Percentiles rank a stretch among this genome's conserved stretches.
phyloP scores from a whole-genome alignment of 371 early-diverging fungal species.

The Apophysomyces variabilis region DNA sequence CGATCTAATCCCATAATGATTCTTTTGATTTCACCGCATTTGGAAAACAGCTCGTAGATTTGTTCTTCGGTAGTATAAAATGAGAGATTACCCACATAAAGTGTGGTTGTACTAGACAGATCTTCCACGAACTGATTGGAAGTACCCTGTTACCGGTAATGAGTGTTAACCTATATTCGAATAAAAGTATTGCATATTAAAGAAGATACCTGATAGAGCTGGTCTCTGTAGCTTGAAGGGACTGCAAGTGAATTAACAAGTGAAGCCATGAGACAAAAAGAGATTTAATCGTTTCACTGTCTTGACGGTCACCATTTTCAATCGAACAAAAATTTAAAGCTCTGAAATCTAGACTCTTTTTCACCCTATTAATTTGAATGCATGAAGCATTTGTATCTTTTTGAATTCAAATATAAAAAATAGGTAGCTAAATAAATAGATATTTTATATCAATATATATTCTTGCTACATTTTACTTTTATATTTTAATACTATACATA shows the following conservation, averaged over 20 bases:
- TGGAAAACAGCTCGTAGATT: constrained; percentile 94
- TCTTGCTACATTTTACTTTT: no score
- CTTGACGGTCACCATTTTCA: no score
- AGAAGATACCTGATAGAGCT: constrained; percentile 69
- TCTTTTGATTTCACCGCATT: constrained; percentile 95
- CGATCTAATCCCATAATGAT: constrained; percentile 99
- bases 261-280: constrained; percentile 49
- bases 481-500: no score
- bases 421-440: no score
- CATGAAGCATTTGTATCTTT: no score
- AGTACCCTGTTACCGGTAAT: constrained; percentile 58
- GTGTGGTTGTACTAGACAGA: constrained; percentile 76
- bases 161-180: neutral
- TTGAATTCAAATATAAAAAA: no score
- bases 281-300: no score
- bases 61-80: constrained; percentile 99
- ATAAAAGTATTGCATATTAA: neutral
- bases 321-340: no score
- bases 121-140: constrained; percentile 71
- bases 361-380: no score
- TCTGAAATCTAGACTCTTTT: no score
- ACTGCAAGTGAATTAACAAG: constrained; percentile 83
- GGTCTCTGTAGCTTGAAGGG: constrained; percentile 88
- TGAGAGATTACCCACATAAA: constrained; percentile 98
- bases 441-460: no score